Evolutionary conservation across 1,139 yeast species (phyloP), one percentile per base, ranked within the genome.

Genomic region (Candida smagusa): DNA sequence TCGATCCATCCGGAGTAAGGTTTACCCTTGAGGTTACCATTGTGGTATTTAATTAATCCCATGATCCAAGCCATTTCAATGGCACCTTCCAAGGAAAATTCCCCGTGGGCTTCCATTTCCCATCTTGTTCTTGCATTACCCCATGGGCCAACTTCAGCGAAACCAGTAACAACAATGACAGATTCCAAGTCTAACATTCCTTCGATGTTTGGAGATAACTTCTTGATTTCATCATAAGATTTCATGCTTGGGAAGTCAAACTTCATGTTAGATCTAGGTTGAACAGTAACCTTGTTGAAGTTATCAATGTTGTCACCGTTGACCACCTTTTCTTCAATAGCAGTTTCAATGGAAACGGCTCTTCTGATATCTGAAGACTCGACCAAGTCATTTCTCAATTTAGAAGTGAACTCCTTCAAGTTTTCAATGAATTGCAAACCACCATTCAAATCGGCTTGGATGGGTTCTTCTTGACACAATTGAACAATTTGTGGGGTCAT

Each of bases 31-130:
- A 90, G 77, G 63, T 81, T 79, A 68, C 97, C 97, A 51, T 87
- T 88, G 63, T 83, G 89, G 72, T 92, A 92, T 67, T 86, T 87
- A 70, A 92, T 89, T 62, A 85, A 77, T 51, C 97, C 97, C 97
- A 92, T 92, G 53, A 92, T 89, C 97, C 97, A 92, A 37, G 98
- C 97, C 96, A 92, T 90, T 73, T 92, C 98, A 60, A 92, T 85
- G 58, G 96, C 85, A 59, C 98, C 98, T 70, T 92, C 98, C 56
- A 92, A 73, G n/a, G 97, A 90, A 67, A 92, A 92, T 59, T 86
- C 89, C 56, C 98, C 98, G 44, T 67, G 52, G 39, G 97, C 87
- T 72, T 92, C 98, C 96, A 92, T 92, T 68, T 92, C 97, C 98
- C 98, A 92, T 76, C 98, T 83, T 45, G 98, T 92, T 77, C 97